Evolutionary conservation across 768 basidiomycete genomes (phyloP).

Genomic region (Tricholoma terreum): DNA sequence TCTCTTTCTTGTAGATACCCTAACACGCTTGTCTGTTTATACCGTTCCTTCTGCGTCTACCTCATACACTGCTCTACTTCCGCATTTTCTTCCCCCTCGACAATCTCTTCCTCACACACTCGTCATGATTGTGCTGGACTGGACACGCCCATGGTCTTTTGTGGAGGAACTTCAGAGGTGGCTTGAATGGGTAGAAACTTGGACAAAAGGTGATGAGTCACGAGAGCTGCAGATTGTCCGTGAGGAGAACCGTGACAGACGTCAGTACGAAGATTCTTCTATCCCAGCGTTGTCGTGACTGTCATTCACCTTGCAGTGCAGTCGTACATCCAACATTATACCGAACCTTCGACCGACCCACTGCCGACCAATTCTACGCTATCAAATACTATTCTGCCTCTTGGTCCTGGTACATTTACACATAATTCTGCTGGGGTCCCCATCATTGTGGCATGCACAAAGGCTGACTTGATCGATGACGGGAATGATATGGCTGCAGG

Average conservation of each 20-base stretch:
- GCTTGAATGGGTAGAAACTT: constrained; percentile 82
- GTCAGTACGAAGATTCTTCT: constrained; percentile 44
- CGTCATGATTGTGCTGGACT: constrained; percentile 86
- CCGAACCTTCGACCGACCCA: constrained; percentile 72
- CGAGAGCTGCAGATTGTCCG: constrained; percentile 71
- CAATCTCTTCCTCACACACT: constrained; percentile 66
- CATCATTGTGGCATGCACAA: constrained; percentile 87
- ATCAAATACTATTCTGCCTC: constrained; percentile 70
- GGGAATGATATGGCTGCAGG: constrained; percentile 70
- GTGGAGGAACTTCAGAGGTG: constrained; percentile 80
- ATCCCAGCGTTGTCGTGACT: constrained; percentile 3
- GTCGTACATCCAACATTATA: constrained; percentile 85
- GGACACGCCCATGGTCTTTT: constrained; percentile 94
- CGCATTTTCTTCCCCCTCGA: constrained; percentile 75
- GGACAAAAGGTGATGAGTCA: constrained; percentile 68
- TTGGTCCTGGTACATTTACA: constrained; percentile 82
- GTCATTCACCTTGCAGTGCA: constrained; percentile 56
- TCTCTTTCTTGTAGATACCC: constrained; percentile 55
- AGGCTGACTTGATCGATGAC: constrained; percentile 91
- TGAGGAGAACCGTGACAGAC: constrained; percentile 79
- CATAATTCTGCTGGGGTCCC: constrained; percentile 86
- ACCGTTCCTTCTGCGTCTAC: constrained; percentile 81
- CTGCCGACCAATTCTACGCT: constrained; percentile 60
- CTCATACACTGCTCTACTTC: constrained; percentile 68
- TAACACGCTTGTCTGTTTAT: constrained; percentile 87